These are phyloP conservation scores for Limtongia smithiae DNA, from an alignment of 805 yeast species.

Conservation along the genomic window DNA sequence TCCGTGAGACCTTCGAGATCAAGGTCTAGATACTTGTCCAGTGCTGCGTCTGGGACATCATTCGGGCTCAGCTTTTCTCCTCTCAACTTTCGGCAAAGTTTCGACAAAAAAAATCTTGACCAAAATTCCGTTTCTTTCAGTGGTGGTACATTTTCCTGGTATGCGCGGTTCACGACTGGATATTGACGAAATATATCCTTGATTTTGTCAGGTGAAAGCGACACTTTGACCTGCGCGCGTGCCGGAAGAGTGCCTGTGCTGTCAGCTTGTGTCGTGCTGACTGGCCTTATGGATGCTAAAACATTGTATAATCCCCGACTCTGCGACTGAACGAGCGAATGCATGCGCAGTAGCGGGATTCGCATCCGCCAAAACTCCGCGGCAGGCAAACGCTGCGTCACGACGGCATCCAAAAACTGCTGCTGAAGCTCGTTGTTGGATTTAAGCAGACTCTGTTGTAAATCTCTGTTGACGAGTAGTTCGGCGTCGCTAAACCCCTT, in stretches of 20 bases:
- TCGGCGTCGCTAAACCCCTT: slow-evolving; percentile 48
- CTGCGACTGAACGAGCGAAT: slow-evolving; percentile 79
- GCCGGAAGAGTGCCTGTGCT: slow-evolving; percentile 41
- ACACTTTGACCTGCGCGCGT: slow-evolving; percentile 70
- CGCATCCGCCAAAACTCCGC: slow-evolving; percentile 45
- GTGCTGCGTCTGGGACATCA: slow-evolving; percentile 76
- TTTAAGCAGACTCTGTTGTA: slow-evolving; percentile 74
- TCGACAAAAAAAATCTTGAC: slow-evolving; percentile 92
- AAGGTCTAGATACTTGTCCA: slow-evolving; percentile 76
- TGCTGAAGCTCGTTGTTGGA: slow-evolving; percentile 66
- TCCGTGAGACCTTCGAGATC: slow-evolving; percentile 54
- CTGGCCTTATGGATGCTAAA: slow-evolving; percentile 82
- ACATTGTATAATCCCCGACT: slow-evolving; percentile 93
- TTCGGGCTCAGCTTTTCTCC: slow-evolving; percentile 78
- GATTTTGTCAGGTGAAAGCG: slow-evolving; percentile 85
- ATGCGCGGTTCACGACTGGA: slow-evolving; percentile 86
- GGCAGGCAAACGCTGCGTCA: slow-evolving; percentile 60
- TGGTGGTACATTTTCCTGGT: slow-evolving; percentile 85
- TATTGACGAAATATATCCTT: slow-evolving; percentile 86
- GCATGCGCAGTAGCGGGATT: slow-evolving; percentile 68
- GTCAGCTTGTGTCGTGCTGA: slow-evolving; percentile 76
- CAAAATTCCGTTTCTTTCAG: slow-evolving; percentile 89
- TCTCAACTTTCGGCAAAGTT: slow-evolving; percentile 77
- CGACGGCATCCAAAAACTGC: slow-evolving; percentile 84
- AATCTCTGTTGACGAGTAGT: slow-evolving; percentile 62